Evolutionary conservation across 1,284 basidiomycete genomes (phyloP), one percentile per base, ranked within the genome.

Genomic region (Ceratobasidium sp.): DNA sequence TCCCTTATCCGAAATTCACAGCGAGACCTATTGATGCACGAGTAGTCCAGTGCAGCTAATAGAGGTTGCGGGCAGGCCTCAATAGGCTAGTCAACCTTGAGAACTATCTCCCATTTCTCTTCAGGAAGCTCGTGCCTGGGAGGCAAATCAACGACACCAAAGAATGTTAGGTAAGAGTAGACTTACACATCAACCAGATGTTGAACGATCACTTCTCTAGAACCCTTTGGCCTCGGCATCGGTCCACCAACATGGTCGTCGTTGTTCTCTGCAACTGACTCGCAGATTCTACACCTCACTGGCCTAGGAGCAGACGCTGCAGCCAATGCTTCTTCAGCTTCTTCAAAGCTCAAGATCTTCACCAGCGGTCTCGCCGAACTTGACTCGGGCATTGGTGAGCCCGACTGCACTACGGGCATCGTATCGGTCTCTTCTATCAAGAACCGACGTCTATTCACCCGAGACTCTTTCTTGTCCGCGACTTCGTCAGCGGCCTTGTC

Each of bases 121-220:
- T 53, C 66, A 7, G 28, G 46, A n/a, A 68, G 23, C 44, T 68
- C 66, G 44, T 68, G 66, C 46, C 66, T 68, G 26, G n/a, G 2
- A 23, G n/a, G 33, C 13, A 18, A 4, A 15, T 46, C 15, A 33
- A 33, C 5, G 9, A 51, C 15, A n/a, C 63, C 39, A 12, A 56
- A 23, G 10, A 58, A 23, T 42, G 18, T 49, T 10, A 63, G 46
- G 9, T 26, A 10, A 55, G 44, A 26, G 26, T 18, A n/a, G 15
- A 56, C 73, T 66, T 67, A 76, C 73, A 76, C 63, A 18, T 76
- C 49, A 42, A 44, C 49, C 53, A 76, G 40, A n/a, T 76, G 73
- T 49, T 58, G 61, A 23, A 66, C 39, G 9, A 76, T 58, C 28
- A 66, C 63, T 13, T 76, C 63, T 33, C 53, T 64, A 23, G 51